A percentile compares a stretch with the other conserved stretches of the same genome.
Conservation (phyloP, 805 yeast genomes). For the Saccharomycopsis babjevae region DNA sequence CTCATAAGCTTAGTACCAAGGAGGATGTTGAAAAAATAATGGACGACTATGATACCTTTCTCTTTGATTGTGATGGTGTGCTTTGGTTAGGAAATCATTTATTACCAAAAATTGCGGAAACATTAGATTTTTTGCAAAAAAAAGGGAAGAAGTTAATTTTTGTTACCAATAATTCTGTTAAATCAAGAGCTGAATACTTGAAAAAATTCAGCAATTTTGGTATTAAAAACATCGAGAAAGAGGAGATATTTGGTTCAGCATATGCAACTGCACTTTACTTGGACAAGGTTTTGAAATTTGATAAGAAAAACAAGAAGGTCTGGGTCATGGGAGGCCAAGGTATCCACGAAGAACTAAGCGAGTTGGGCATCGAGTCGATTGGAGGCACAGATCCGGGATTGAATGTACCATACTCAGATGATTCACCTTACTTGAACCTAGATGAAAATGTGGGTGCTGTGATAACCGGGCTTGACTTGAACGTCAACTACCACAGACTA, state of each 20-base stretch:
- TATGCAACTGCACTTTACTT: constrained; percentile 86
- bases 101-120: constrained; percentile 70
- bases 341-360: constrained; percentile 65
- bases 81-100: constrained; percentile 83
- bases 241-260: constrained; percentile 84
- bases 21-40: constrained; percentile 46
- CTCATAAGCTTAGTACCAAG: constrained; percentile 27
- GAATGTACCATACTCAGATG: constrained; percentile 43
- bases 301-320: constrained; percentile 61
- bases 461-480: constrained; percentile 74
- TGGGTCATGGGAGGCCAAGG: constrained; percentile 90
- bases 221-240: constrained; percentile 29
- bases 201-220: constrained; percentile 58
- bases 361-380: constrained; percentile 61
- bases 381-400: constrained; percentile 77
- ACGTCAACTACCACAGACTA: constrained; percentile 70
- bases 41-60: constrained; percentile 65
- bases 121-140: constrained; percentile 46
- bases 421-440: constrained; percentile 41
- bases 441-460: constrained; percentile 81
- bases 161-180: constrained; percentile 94
- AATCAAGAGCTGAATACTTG: constrained; percentile 70
- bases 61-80: constrained; percentile 97
- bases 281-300: constrained; percentile 61
- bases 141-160: constrained; percentile 63